Percentiles rank a stretch among this genome's conserved stretches.
phyloP scores from a whole-genome alignment of 331 rosid species.

The Telfairia occidentalis region DNA sequence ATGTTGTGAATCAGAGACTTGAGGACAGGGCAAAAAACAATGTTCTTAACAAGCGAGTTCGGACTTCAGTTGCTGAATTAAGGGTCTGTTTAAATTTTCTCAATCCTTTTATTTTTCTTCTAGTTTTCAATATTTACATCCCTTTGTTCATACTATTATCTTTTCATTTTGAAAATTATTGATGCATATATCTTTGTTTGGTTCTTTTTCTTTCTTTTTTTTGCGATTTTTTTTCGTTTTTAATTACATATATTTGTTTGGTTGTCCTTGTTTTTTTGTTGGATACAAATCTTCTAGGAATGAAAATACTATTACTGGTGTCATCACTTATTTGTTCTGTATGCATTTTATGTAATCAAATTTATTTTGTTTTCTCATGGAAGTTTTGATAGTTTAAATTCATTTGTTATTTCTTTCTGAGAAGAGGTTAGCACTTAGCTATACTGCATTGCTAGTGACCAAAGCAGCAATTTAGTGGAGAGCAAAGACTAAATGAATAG shows the following conservation, averaged over 20 bases:
- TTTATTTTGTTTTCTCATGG: not conserved
- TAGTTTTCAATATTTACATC: not conserved
- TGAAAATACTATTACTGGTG: not conserved
- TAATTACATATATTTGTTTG: not conserved
- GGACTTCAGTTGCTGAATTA: constrained; percentile 50
- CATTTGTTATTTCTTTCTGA: not conserved
- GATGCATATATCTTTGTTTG: not conserved
- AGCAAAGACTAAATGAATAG: not conserved
- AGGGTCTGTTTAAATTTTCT: constrained; percentile 36
- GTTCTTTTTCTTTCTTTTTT: no score
- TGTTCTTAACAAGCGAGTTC: constrained; percentile 53
- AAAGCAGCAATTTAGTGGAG: not conserved
- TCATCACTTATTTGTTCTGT: not conserved
- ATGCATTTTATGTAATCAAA: not conserved
- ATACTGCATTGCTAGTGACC: not conserved
- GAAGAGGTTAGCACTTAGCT: not conserved
- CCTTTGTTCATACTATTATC: not conserved
- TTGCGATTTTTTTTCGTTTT: not conserved
- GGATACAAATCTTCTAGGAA: not conserved
- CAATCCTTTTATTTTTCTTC: not conserved
- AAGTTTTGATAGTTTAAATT: not conserved
- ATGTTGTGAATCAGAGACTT: constrained; percentile 39
- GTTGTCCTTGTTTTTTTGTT: not conserved
- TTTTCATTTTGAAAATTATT: not conserved
- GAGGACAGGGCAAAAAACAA: constrained; percentile 51